phyloP scores from a whole-genome alignment of 2,329 filamentous ascomycete genomes.

The Fusarium staphyleae region DNA sequence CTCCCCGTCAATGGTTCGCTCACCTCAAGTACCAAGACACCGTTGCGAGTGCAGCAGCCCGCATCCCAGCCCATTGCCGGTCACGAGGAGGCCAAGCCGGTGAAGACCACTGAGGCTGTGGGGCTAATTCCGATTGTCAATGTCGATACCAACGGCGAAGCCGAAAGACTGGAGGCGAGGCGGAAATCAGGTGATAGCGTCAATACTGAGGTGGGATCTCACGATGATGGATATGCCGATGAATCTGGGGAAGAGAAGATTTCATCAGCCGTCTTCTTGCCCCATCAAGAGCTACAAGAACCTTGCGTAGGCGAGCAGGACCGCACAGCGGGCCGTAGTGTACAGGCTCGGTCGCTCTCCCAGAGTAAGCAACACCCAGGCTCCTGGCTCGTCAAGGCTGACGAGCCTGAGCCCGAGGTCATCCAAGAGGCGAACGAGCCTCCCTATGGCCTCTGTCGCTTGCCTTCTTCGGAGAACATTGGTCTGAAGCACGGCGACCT shows the following conservation, averaged over 20 bases:
- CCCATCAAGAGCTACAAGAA: slow-evolving; percentile 68
- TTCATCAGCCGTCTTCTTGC: slow-evolving; percentile 83
- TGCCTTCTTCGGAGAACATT: slow-evolving; percentile 43
- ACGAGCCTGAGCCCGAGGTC: slow-evolving; percentile 54
- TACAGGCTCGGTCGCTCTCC: slow-evolving; percentile 54
- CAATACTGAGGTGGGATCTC: slow-evolving; percentile 46
- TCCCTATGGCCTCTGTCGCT: slow-evolving; percentile 36
- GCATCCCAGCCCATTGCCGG: slow-evolving; percentile 21
- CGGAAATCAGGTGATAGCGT: slow-evolving; percentile 51
- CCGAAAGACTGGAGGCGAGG: slow-evolving; percentile 43
- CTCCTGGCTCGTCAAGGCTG: slow-evolving; percentile 65
- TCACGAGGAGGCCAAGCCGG: slow-evolving; percentile 34
- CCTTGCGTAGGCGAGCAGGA: slow-evolving; percentile 43
- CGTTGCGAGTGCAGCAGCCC: slow-evolving; percentile 28
- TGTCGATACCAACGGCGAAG: slow-evolving; percentile 33
- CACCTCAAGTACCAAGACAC: slow-evolving; percentile 13
- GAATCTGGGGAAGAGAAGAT: slow-evolving; percentile 84
- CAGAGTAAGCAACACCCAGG: slow-evolving; percentile 48
- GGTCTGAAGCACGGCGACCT: slow-evolving; percentile 43
- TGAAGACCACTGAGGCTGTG: slow-evolving; percentile 32
- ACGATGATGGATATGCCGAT: slow-evolving; percentile 49
- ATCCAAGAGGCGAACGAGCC: slow-evolving; percentile 35
- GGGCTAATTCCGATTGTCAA: slow-evolving; percentile 36
- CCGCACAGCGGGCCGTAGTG: slow-evolving; percentile 53
- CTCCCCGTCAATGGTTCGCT: slow-evolving; percentile 17